Base-by-base conservation (phyloP, 352 stramenopile species). In the Plasmopara muralis region DNA sequence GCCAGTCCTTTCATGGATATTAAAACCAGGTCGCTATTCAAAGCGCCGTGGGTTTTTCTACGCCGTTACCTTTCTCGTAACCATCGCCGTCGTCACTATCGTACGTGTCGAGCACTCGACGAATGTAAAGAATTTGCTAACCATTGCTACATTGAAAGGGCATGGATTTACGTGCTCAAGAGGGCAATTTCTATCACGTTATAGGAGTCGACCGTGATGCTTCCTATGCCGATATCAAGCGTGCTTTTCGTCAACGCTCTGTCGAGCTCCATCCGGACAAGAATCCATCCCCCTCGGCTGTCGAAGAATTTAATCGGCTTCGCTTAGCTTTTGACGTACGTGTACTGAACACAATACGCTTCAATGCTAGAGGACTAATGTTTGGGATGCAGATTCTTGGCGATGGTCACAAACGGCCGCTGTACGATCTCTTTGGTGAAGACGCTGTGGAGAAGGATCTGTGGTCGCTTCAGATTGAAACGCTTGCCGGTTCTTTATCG, bases 211-310 rank as follows among this genome's bases (percentile, higher is more conserved):
- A 70, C 16, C 87, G 95, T 50, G 84, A 95, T 47, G 86, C 90
- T 5, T 93, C 76, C 40, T 89, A 89, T 38, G 55, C 92, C 5
- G 96, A 99, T 57, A 97, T 98, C 64, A 99, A 99, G 69, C 85
- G 88, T 29, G 89, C 94, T n/a, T 99, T 98, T 80, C 96, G 97
- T 63, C 73, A 81, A 53, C 80, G 96, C 25, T 96, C 85, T 7
- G 72, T 99, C 13, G 87, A 97, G 69, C 78, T 98, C 18, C 95
- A 99, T 55, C 96, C 96, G 2, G 96, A 99, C 72, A 98, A 98
- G 72, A 98, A 98, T 68, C 83, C 85, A 44, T 96, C 87, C 28
- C 83, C 88, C 12, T 83, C 78, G 25, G 95, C 95, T 5, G 80
- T 79, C 0, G 86, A 95, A 38, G 79, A 97, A 47, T 98, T 98